Evolutionary conservation across 495 filamentous ascomycete species (phyloP), one percentile per base, ranked within the genome.

Genomic region (Neurospora sp.): DNA sequence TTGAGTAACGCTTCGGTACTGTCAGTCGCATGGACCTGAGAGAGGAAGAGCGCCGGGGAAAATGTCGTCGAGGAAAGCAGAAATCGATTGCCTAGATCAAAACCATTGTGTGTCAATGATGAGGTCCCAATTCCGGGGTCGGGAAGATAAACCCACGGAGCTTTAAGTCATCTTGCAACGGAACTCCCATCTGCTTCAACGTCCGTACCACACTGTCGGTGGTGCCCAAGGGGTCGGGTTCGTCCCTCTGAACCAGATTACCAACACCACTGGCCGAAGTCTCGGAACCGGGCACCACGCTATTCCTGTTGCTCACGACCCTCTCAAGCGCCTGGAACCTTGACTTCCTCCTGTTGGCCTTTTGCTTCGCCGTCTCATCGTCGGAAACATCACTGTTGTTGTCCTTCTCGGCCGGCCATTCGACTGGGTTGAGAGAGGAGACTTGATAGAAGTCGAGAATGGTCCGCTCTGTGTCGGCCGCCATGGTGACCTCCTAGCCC

Each of bases 51-150:
- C 6, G 93, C 88, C 16, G 96, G 96, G 0, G 93, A 96, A 83
- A 99, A 99, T 70, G 93, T 94, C 11, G 95, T 97, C 27, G 94
- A 98, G 10, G 93, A 96, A 6, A 98, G 88, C 40, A 99, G 87
- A 83, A 98, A 98, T 69, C 94, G 91, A 81, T 97, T 97, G 46
- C 92, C 92, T 92, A 70, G 37, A 31, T 12, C 48, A 46, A 11
- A 14, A 7, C 20, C 6, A 53, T 3, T 14, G 11, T 18, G 27
- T 66, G 70, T 75, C 70, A 75, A 69, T 71, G 41, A 39, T 41
- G 12, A 18, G 38, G 39, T 41, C 66, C 31, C 44, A 37, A 37
- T 42, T 20, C 10, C 4, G 4, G 27, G 27, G 37, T 68, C 71
- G 40, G 11, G 14, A 69, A 22, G 61, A 2, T 38, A 22, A 42